Evolutionary conservation across 2,329 filamentous ascomycete species (phyloP).

Genomic region (Pezicula neosporulosa): DNA sequence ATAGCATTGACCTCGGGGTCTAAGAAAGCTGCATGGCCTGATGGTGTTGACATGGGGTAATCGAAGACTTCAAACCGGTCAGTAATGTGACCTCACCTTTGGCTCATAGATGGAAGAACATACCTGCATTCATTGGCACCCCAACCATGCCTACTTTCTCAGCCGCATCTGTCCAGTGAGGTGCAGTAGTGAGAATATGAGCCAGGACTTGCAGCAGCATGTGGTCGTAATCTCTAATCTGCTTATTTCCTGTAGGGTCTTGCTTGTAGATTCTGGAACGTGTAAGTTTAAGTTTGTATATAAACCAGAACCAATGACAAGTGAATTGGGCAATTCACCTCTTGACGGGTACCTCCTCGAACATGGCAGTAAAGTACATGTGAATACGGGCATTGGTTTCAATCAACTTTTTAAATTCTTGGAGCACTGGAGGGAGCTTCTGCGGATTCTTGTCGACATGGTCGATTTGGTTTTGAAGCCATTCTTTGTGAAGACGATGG

Average conservation of each 20-base stretch:
- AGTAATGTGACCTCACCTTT: too few relatives aligned
- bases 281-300: background rate
- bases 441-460: constrained; percentile 48
- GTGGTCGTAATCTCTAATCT: constrained; percentile 63
- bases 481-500: constrained; percentile 58
- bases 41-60: constrained; percentile 52
- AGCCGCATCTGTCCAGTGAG: constrained; percentile 50
- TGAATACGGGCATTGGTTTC: constrained; percentile 60
- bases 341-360: constrained; percentile 60
- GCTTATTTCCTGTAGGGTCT: constrained; percentile 58
- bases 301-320: background rate
- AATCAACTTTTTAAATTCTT: constrained; percentile 64
- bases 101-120: background rate
- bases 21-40: constrained; percentile 50
- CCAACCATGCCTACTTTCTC: constrained; percentile 49
- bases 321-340: constrained; percentile 24
- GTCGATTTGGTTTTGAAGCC: constrained; percentile 53
- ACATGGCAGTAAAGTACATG: constrained; percentile 67
- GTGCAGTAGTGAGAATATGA: constrained; percentile 48
- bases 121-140: constrained; percentile 44
- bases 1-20: constrained; percentile 51
- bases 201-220: constrained; percentile 66
- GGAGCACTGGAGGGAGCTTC: constrained; percentile 54
- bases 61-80: constrained; percentile 37
- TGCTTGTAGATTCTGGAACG: constrained; percentile 42